A percentile compares a stretch with the other conserved stretches of the same genome.
Conservation (phyloP, 2,329 filamentous ascomycete genomes). For the Cercospora beticola region DNA sequence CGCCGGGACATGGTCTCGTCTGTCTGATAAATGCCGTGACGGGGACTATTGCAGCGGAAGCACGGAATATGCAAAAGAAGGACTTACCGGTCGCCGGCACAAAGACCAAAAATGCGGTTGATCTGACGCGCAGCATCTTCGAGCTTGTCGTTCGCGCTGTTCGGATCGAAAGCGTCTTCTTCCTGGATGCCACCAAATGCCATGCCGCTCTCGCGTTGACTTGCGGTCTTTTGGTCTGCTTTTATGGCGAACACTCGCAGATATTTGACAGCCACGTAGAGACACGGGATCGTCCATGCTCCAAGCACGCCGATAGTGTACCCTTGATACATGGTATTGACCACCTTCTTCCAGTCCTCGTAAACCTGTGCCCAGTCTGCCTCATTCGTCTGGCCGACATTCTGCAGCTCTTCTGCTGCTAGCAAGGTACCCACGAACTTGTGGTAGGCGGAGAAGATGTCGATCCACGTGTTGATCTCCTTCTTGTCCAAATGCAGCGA, state of each 20-base stretch:
- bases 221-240: constrained; percentile 70
- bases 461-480: constrained; percentile 79
- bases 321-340: constrained; percentile 73
- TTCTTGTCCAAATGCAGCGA: constrained; percentile 44
- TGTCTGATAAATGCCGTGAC: too few relatives aligned
- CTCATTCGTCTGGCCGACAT: constrained; percentile 42
- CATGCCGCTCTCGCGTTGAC: constrained; percentile 43
- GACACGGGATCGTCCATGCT: constrained; percentile 87
- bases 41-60: background rate
- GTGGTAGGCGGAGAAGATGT: constrained; percentile 83
- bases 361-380: constrained; percentile 82
- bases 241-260: constrained; percentile 85
- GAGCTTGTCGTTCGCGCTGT: constrained; percentile 77
- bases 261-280: constrained; percentile 86
- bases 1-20: background rate
- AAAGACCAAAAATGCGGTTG: constrained; percentile 88
- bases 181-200: constrained; percentile 62
- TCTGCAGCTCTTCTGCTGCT: constrained; percentile 58
- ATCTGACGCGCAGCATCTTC: constrained; percentile 88
- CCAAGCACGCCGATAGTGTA: constrained; percentile 76
- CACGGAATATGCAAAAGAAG: background rate
- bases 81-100: constrained; percentile 79
- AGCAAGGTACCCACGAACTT: constrained; percentile 74
- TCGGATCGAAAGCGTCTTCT: constrained; percentile 78
- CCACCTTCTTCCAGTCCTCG: constrained; percentile 82